Evolutionary conservation across 495 filamentous ascomycete genomes (phyloP), one percentile per base, ranked within the genome.

Genomic region (Symbiotaphrina buchneri): DNA sequence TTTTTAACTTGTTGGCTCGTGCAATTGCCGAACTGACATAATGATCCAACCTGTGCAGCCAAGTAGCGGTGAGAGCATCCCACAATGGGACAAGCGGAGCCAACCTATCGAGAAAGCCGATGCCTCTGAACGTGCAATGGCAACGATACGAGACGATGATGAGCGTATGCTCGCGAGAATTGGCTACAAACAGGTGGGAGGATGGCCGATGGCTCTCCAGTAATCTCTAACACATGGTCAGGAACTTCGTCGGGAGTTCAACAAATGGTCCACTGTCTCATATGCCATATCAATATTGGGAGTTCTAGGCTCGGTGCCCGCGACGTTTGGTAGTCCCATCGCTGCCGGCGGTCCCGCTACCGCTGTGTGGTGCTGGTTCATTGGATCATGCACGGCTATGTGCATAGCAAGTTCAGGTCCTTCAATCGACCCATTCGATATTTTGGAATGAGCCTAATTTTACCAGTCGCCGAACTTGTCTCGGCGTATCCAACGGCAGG

Each of bases 231-330:
- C 7, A 35, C 10, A 37, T 3, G 33, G 18, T 7, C 34, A 61
- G 72, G 71, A 74, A 46, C 37, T 78, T 4, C 51, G 53, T 33
- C 58, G 72, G 24, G 67, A 78, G 31, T 77, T 78, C 41, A 74
- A 63, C 4, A 73, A 67, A 58, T 77, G 68, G 68, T 77, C 72
- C 3, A 78, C 71, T 1, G 54, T 76, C 5, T 78, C 72, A 6
- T 78, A 77, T 51, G 72, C 72, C 25, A 73, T 78, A 45, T 75
- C 70, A 17, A 72, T 78, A 34, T 46, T 77, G 1, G 72, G 72
- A 6, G 70, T 78, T 1, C 48, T 78, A 0, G 72, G 72, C 10
- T 75, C 70, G 0, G 68, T 75, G 1, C 72, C 72, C 7, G 72
- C 72, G 11, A 77, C 72, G 5, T 71, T 74, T 30, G 62, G 63